Base-by-base conservation (phyloP, 2,329 filamentous ascomycete species). In the Neophaeococcomyces aloes region DNA sequence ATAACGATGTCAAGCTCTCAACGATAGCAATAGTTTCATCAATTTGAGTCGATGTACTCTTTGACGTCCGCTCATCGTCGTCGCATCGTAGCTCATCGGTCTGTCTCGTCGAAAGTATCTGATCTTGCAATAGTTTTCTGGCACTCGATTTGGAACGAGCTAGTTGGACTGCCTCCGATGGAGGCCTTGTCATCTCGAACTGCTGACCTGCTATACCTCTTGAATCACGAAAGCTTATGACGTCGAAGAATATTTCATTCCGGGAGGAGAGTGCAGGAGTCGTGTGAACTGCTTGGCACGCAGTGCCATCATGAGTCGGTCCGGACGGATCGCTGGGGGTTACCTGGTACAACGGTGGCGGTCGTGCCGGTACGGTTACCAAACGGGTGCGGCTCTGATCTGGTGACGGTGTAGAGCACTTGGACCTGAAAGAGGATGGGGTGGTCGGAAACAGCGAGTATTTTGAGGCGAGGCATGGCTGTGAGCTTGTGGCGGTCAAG, bases 181-280 rank as follows among this genome's bases (percentile, higher is more conserved):
- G 48, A 21, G 53, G 53, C 38, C 53, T 38, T 10, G 53, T 51
- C 51, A 55, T 55, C 37, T 52, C 51, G 36, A 55, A 55, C 17
- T 53, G 51, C 17, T 40, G 31, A 13, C 48, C 51, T 32, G 51
- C 49, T 36, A 51, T 49, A 8, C 51, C 51, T 14, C 50, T 48
- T 5, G 53, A 55, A 33, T 53, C 51, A 37, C 53, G 42, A 38
- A 53, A 52, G 10, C 49, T 52, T 43, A 50, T 51, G 31, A 55
- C 48, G 30, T 55, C 53, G 31, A 55, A 55, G 44, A 55, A 55
- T 11, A 55, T 53, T 25, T 55, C 53, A 14, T 50, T 50, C 7
- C 29, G 15, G 19, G 27, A 18, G 3, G 41, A 44, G 7, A 25
- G 11, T 23, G 10, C 23, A 30, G 41, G 19, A 5, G 33, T 27